Base-by-base conservation (phyloP, 2,329 filamentous ascomycete genomes). In the Coniella lustricola region DNA sequence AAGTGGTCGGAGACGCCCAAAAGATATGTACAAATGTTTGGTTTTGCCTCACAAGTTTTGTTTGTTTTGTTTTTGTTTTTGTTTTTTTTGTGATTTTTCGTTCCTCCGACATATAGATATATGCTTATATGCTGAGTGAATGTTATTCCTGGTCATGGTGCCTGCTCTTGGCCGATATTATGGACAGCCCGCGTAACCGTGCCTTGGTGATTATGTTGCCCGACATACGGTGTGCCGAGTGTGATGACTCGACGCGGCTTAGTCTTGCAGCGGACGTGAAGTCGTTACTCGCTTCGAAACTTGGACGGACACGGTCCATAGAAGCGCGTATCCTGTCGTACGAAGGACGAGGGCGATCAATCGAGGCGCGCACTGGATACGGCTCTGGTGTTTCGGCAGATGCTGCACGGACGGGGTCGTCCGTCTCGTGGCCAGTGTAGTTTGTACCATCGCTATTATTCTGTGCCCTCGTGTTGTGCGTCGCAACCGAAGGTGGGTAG, bases 381-480 rank as follows among this genome's bases (percentile, higher is more conserved):
- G 55, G 52, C 13, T 60, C 59, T 3, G 56, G 56, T 31, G 57
- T 25, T 5, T 49, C 44, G 13, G 37, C 39, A 14, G 51, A 53
- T 5, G 29, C 31, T 14, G 48, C 20, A 35, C 41, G 57, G 59
- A 47, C 55, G 52, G 64, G 62, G 43, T 69, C 63, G 51, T 86
- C 83, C 56, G 74, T 70, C 53, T 82, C 77, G 57, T 81, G 79
- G 43, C 76, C 71, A 18, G 89, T 94, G 65, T 90, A 94, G 59
- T 94, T 90, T 43, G 93, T 96, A 53, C 89, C 91, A 66, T 95
- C 90, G 68, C 90, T 96, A 52, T 90, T 89, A 58, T 91, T 94
- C 62, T 95, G 88, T 59, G 87, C 93, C 44, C 84, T 84, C 56
- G 90, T 73, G 55, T 82, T 91, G 63, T 93, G 85, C 29, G 86